phyloP scores from a whole-genome alignment of 2,329 filamentous ascomycete genomes.

The Raffaelea albimanens region DNA sequence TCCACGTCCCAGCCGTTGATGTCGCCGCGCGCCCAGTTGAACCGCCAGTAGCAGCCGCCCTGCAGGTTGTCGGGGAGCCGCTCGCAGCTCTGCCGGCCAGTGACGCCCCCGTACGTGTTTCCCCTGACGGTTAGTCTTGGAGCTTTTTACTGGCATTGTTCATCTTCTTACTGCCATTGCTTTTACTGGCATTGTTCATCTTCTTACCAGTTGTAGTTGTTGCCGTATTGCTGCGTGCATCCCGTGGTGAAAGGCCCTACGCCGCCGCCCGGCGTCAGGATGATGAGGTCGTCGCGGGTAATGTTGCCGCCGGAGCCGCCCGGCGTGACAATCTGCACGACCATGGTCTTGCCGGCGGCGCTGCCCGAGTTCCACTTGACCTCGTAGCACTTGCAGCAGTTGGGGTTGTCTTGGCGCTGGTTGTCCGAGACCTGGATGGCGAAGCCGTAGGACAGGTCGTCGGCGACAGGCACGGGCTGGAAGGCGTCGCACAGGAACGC shows the following conservation, averaged over 20 bases:
- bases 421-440: conserved; percentile 13
- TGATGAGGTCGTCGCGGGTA: conserved; percentile 12
- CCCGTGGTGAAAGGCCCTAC: conserved; percentile 9
- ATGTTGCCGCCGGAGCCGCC: conserved; percentile 11
- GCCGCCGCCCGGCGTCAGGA: conserved; percentile 13
- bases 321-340: conserved; percentile 13
- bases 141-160: too few relatives aligned
- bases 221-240: conserved; percentile 14
- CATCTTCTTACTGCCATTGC: too few relatives aligned
- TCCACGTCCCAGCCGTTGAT: conserved; percentile 14
- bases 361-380: conserved; percentile 13
- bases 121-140: too few relatives aligned
- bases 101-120: conserved; percentile 10
- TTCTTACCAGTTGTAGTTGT: conserved; percentile 11
- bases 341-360: conserved; percentile 14
- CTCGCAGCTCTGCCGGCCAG: conserved; percentile 9
- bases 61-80: conserved; percentile 12
- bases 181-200: too few relatives aligned
- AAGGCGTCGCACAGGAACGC: conserved; percentile 14
- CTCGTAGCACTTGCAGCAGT: conserved; percentile 17
- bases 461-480: conserved; percentile 12
- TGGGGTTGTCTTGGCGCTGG: conserved; percentile 12
- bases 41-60: conserved; percentile 16
- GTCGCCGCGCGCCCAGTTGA: conserved; percentile 16
- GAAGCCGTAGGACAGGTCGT: conserved; percentile 15